phyloP scores from a whole-genome alignment of 768 basidiomycete genomes.

The Tremella fuciformis region DNA sequence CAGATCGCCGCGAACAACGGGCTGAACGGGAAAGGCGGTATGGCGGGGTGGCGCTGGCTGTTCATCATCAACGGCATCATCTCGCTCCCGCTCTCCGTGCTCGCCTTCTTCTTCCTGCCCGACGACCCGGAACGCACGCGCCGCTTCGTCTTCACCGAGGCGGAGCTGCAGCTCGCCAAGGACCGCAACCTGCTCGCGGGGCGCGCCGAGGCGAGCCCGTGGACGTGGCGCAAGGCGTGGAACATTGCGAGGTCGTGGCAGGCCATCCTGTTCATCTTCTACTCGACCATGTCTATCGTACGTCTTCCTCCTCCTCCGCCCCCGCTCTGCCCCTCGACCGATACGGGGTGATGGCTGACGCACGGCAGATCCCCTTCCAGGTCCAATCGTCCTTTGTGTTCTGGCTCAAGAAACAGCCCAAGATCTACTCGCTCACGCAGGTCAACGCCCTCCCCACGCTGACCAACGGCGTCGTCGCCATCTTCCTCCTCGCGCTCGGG shows the following conservation, averaged over 20 bases:
- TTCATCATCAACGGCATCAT: constrained; percentile 14
- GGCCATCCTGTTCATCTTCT: constrained; percentile 21
- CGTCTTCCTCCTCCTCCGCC: constrained; percentile 13
- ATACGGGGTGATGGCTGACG: constrained; percentile 16
- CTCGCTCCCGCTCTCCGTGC: constrained; percentile 7
- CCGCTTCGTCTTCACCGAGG: constrained; percentile 27
- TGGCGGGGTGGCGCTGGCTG: constrained; percentile 17
- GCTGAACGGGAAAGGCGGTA: constrained; percentile 29
- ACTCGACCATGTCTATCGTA: constrained; percentile 19
- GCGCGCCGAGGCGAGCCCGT: constrained; percentile 18
- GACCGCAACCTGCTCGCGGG: constrained; percentile 16
- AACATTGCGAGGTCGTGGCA: constrained; percentile 5
- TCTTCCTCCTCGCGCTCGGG: constrained; percentile 24
- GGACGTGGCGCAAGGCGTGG: constrained; percentile 10
- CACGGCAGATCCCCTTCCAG: no score
- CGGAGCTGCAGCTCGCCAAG: constrained; percentile 20
- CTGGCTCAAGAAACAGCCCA: constrained; percentile 24
- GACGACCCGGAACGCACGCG: constrained; percentile 19
- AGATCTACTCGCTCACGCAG: constrained; percentile 24
- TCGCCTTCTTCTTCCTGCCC: constrained; percentile 29
- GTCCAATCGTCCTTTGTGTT: constrained; percentile 4
- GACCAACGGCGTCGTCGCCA: constrained; percentile 30
- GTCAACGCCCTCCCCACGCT: constrained; percentile 41
- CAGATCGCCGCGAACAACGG: constrained; percentile 41
- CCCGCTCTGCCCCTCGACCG: background rate